A percentile compares a stretch with the other conserved stretches of the same genome.
These are phyloP conservation scores for Panaeolus cyanescens DNA, from an alignment of 768 basidiomycete species.

Conservation along the genomic window DNA sequence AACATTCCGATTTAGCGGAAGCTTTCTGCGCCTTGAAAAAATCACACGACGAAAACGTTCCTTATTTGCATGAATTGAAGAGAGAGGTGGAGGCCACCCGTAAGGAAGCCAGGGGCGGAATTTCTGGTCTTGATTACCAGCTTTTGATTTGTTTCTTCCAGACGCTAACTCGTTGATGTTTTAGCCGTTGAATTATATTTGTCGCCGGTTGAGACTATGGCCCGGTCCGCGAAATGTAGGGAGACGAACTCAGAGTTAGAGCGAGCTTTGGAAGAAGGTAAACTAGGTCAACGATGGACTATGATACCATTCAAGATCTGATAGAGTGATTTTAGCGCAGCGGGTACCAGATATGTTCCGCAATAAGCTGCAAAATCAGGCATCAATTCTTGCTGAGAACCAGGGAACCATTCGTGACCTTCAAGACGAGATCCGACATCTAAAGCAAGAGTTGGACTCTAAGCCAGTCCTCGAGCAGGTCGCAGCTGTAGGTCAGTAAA, in stretches of 20 bases:
- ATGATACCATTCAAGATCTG: background rate
- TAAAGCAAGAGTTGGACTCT: background rate
- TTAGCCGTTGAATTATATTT: too few relatives aligned
- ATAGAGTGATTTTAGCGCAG: constrained; percentile 18
- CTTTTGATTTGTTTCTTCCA: too few relatives aligned
- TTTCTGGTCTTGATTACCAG: too few relatives aligned
- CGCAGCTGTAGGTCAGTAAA: background rate
- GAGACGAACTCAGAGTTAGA: background rate
- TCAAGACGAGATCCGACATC: background rate
- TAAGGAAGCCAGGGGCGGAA: background rate
- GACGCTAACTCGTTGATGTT: too few relatives aligned
- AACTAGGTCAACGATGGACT: too few relatives aligned
- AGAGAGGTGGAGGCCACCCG: background rate
- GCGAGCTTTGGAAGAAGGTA: background rate
- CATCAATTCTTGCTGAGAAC: background rate
- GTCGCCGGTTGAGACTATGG: background rate
- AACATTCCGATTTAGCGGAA: background rate
- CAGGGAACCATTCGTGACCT: background rate
- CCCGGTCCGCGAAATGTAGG: background rate
- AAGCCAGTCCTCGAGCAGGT: background rate
- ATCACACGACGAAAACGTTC: background rate
- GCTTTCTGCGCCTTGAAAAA: background rate
- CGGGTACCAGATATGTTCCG: constrained; percentile 32
- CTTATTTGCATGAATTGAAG: background rate
- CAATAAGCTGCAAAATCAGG: constrained; percentile 32